These are phyloP conservation scores for Neurospora sp. DNA, from an alignment of 495 filamentous ascomycete genomes.

Conservation along the genomic window DNA sequence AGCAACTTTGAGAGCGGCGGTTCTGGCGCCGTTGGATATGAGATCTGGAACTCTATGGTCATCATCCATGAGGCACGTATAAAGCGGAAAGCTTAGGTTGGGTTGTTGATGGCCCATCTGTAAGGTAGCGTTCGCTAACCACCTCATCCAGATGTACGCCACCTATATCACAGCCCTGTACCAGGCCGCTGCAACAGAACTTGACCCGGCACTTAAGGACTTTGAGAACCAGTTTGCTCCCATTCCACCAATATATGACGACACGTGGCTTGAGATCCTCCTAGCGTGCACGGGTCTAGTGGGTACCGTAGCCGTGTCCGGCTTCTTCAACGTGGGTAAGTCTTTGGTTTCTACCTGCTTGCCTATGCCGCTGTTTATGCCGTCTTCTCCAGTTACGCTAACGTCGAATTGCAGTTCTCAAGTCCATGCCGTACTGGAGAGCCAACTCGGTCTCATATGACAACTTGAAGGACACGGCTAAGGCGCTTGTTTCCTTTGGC, in stretches of 20 bases:
- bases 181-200: not conserved
- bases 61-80: constrained; percentile 11
- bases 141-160: not conserved
- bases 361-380: not conserved
- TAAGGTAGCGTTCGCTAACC: not conserved
- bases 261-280: constrained; percentile 17
- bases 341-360: not conserved
- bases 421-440: not conserved
- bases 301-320: constrained; percentile 2
- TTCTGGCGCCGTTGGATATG: constrained; percentile 16
- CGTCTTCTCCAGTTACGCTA: not conserved
- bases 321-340: not conserved
- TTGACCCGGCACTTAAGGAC: constrained; percentile 6
- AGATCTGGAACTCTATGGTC: constrained; percentile 25
- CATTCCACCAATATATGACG: constrained; percentile 10
- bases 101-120: not conserved
- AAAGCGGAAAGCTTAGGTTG: no score
- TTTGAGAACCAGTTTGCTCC: constrained; percentile 25
- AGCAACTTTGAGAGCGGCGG: not conserved
- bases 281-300: constrained; percentile 2
- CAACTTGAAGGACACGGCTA: constrained; percentile 7
- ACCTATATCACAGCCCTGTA: constrained; percentile 5
- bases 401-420: not conserved
- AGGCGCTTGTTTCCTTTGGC: constrained; percentile 1
- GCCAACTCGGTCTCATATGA: not conserved